Base-by-base conservation (phyloP, 441 rosid species). In the Euphorbia schlechtendalii region DNA sequence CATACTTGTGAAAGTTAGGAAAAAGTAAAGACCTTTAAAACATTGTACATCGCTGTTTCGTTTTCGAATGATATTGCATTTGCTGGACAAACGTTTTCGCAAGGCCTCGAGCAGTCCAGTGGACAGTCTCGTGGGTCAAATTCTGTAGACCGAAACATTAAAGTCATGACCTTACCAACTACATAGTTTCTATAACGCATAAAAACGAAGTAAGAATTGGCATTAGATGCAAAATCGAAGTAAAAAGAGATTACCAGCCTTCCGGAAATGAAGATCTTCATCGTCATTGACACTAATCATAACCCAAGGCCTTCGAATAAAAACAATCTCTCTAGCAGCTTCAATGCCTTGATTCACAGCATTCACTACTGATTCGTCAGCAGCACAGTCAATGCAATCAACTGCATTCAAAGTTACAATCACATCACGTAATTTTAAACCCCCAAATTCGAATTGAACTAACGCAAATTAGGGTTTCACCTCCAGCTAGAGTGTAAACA, bases 331-430 rank as follows among this genome's bases (percentile, higher is more conserved):
- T 66, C 70, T 67, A 0, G 87, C 90, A 10, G 77, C 76, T 38
- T 78, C 78, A 69, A 81, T 77, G 3, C 87, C 90, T 71, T 80
- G 77, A 64, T 78, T 83, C 49, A 85, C 87, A 25, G 90, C 87
- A 67, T 64, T 74, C 69, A 85, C 82, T 54, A 85, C 83, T 0
- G 87, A 77, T 59, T 65, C 81, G 72, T 85, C 90, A 38, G 87
- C 87, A 51, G 90, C 90, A 61, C 90, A 81, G 61, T 85, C 90
- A 52, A 83, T 83, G 73, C 90, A 85, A 69, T 85, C 86, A 76
- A 83, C 90, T 83, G 80, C 65, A 68, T 54, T 2, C 17, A n/a
- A 48, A 48, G 0, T 48, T 60, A n/a, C 21, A 36, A 38, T n/a
- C 17, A 60, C 61, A 73, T 36, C 56, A n/a, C 57, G 12, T 24